These are phyloP conservation scores for Allantophomopsis lycopodina DNA, from an alignment of 2,329 filamentous ascomycete genomes.

Conservation along the genomic window DNA sequence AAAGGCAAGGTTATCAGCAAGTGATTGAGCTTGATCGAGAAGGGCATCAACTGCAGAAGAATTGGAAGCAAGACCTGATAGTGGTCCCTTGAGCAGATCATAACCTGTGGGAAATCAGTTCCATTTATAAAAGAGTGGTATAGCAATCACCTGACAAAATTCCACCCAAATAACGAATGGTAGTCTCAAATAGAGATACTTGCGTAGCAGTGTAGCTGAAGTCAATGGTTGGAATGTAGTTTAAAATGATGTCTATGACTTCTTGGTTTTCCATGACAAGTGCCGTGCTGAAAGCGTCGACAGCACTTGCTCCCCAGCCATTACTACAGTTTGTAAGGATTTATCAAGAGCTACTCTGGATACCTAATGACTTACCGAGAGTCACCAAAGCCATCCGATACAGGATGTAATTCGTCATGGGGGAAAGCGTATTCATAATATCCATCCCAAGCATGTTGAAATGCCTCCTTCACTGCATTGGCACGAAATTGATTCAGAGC, in stretches of 20 bases:
- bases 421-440: conserved; percentile 66
- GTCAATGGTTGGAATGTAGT: conserved; percentile 57
- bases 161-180: conserved; percentile 75
- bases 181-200: conserved; percentile 80
- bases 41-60: conserved; percentile 35
- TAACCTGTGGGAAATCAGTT: conserved; percentile 42
- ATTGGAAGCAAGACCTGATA: conserved; percentile 33
- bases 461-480: conserved; percentile 51
- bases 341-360: conserved; percentile 1
- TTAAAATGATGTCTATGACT: conserved; percentile 57
- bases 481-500: no score
- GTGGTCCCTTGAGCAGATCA: conserved; percentile 58
- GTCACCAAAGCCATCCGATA: conserved; percentile 50
- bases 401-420: conserved; percentile 60
- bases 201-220: conserved; percentile 43
- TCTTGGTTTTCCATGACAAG: conserved; percentile 59
- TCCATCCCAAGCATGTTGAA: conserved; percentile 57
- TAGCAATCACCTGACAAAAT: conserved; percentile 65
- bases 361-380: conserved; percentile 41
- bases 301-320: conserved; percentile 71
- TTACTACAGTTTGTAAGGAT: conserved; percentile 36
- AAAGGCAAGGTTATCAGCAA: conserved; percentile 62
- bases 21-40: conserved; percentile 49
- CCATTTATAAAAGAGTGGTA: conserved; percentile 48
- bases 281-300: conserved; percentile 71